Evolutionary conservation across 2,329 filamentous ascomycete species (phyloP), one percentile per base, ranked within the genome.

Genomic region (Penicillium decumbens): DNA sequence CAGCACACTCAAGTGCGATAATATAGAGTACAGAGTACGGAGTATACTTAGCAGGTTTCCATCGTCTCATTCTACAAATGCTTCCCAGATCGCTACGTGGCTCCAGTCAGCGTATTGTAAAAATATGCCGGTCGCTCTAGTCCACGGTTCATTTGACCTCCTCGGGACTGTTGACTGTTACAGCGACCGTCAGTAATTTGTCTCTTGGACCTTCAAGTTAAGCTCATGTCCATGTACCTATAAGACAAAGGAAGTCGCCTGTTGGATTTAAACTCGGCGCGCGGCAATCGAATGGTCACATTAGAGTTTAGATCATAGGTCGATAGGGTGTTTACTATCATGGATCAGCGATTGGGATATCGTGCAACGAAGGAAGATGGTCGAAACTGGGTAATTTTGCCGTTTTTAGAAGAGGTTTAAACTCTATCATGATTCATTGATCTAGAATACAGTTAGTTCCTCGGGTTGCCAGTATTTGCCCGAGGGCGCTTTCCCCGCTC

Each of bases 371-470:
- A 29, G 30, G 37, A 15, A 6, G 28, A 23, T 32, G 27, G 25
- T 23, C 24, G 45, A 8, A 10, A 27, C 39, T 42, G 48, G 49
- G 45, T 51, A 51, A 38, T 41, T 51, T 51, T 51, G 24, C 49
- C 49, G 25, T 41, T 51, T 51, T 37, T 27, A 51, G 49, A 37
- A 47, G 40, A 20, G 10, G 13, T 45, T 32, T 33, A 35, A 39
- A 50, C 43, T 50, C 40, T n/a, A 12, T n/a, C 7, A 46, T 39
- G 39, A 18, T 40, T 37, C 25, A 47, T 47, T 13, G 28, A 27
- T 29, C 39, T 23, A 41, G 39, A 47, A 37, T 18, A 39, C 35
- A 30, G 29, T 8, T 47, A 32, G 39, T 28, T 25, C 15, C 38
- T 24, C 23, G n/a, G 38, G 6, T 37, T 25, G 10, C n/a, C 10